phyloP scores from a whole-genome alignment of 768 basidiomycete species.

The Rhodotorula kratochvilovae region DNA sequence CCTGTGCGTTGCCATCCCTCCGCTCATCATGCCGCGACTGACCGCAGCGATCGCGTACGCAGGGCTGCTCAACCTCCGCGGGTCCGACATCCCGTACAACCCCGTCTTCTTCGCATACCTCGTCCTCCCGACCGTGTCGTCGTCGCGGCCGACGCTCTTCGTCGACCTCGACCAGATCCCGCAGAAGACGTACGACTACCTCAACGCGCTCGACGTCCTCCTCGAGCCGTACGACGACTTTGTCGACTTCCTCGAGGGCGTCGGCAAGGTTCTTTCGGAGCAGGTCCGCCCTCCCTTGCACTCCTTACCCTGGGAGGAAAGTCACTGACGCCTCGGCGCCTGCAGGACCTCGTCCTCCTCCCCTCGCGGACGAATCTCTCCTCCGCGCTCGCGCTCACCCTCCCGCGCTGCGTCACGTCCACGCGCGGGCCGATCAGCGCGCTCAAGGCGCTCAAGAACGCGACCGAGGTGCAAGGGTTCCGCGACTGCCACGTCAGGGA shows the following conservation, averaged over 20 bases:
- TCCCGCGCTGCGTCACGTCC: constrained; percentile 62
- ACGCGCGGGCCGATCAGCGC: constrained; percentile 49
- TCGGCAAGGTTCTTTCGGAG: constrained; percentile 49
- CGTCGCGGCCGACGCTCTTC: constrained; percentile 61
- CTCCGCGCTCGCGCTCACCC: constrained; percentile 70
- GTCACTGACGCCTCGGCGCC: background rate
- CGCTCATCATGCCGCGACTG: background rate
- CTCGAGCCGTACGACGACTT: constrained; percentile 67
- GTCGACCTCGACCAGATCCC: constrained; percentile 57
- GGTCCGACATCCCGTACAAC: constrained; percentile 85
- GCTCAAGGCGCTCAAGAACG: constrained; percentile 50
- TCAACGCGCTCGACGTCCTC: constrained; percentile 58
- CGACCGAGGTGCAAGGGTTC: constrained; percentile 76
- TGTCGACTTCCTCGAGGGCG: constrained; percentile 56
- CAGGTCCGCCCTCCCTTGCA: constrained; percentile 12
- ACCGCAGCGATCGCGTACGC: background rate
- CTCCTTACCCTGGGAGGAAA: background rate
- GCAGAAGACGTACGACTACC: constrained; percentile 54
- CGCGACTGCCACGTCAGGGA: constrained; percentile 82
- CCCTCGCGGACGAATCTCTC: constrained; percentile 75
- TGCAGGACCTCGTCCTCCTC: constrained; percentile 55
- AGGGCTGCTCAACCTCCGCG: constrained; percentile 84
- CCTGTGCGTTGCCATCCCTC: constrained; percentile 49
- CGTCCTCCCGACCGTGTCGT: constrained; percentile 54
- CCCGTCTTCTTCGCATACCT: constrained; percentile 79